Evolutionary conservation across 257 asterid species (phyloP).

Genomic region (Solanum piurae): DNA sequence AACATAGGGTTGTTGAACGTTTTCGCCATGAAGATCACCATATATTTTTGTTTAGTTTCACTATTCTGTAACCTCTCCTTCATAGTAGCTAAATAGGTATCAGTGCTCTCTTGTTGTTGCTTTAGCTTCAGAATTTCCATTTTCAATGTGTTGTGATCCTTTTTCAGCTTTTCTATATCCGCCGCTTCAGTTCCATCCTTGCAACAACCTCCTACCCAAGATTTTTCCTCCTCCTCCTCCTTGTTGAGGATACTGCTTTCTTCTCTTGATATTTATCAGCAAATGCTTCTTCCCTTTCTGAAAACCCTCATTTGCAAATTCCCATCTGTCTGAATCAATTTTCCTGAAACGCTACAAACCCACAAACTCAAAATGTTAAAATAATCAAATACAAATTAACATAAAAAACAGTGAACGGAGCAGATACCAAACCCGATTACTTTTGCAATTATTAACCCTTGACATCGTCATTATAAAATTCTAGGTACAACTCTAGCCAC

Average conservation of each 20-base stretch:
- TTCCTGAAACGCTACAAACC: slow-evolving; percentile 64
- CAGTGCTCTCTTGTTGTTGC: slow-evolving; percentile 47
- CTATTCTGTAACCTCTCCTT: slow-evolving; percentile 33
- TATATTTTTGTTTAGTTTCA: slow-evolving; percentile 41
- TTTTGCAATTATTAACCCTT: no score
- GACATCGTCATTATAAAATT: no score
- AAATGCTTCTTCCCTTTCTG: slow-evolving; percentile 66
- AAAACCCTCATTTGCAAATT: slow-evolving; percentile 68
- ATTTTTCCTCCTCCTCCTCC: not conserved
- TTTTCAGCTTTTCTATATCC: slow-evolving; percentile 42
- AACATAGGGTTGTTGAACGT: slow-evolving; percentile 42
- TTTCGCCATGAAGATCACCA: slow-evolving; percentile 35
- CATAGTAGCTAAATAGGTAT: slow-evolving; percentile 24
- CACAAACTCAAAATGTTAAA: not conserved
- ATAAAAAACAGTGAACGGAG: not conserved
- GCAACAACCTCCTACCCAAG: slow-evolving; percentile 21
- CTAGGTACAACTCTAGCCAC: no score
- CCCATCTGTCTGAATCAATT: slow-evolving; percentile 83
- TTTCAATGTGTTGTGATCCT: slow-evolving; percentile 29
- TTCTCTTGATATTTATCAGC: slow-evolving; percentile 65
- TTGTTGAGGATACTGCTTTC: slow-evolving; percentile 38
- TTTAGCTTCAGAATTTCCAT: slow-evolving; percentile 43
- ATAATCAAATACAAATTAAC: not conserved
- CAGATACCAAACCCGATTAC: no score
- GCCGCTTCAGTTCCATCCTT: slow-evolving; percentile 14